phyloP scores from a whole-genome alignment of 129 eudicot species.

The Logfia minima region DNA sequence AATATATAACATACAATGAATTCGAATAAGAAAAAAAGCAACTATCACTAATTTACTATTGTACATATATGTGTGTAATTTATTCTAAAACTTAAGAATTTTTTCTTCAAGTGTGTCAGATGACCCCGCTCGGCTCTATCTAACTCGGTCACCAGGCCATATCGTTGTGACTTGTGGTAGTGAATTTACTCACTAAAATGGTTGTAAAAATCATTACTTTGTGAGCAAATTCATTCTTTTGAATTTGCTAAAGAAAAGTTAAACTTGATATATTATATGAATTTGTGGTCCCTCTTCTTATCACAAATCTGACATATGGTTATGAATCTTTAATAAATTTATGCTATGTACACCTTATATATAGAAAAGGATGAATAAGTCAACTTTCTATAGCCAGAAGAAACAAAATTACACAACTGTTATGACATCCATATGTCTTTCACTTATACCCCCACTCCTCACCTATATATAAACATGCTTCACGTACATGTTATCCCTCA shows the following conservation, averaged over 20 bases:
- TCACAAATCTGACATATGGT: conserved; percentile 23
- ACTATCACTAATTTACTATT: no score
- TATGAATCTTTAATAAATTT: background rate
- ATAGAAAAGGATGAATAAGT: conserved; percentile 4
- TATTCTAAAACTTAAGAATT: background rate
- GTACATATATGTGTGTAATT: no score
- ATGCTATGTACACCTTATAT: conserved; percentile 4
- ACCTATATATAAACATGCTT: conserved; percentile 4
- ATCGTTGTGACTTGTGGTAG: no score
- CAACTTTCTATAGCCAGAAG: conserved; percentile 11
- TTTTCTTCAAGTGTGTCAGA: no score
- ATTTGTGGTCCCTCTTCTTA: conserved; percentile 23
- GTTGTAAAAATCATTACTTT: background rate
- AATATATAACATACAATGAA: no score
- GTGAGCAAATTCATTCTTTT: no score
- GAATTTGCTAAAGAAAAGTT: background rate
- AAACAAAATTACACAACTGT: conserved; percentile 18
- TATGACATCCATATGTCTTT: background rate
- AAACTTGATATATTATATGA: background rate
- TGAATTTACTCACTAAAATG: no score
- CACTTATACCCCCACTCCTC: background rate
- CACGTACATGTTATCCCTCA: conserved; percentile 9
- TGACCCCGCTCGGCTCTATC: no score
- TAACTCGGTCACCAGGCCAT: background rate
- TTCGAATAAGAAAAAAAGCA: no score